Conservation (phyloP, 1,284 basidiomycete genomes). For the Melampsora larici-populina region DNA sequence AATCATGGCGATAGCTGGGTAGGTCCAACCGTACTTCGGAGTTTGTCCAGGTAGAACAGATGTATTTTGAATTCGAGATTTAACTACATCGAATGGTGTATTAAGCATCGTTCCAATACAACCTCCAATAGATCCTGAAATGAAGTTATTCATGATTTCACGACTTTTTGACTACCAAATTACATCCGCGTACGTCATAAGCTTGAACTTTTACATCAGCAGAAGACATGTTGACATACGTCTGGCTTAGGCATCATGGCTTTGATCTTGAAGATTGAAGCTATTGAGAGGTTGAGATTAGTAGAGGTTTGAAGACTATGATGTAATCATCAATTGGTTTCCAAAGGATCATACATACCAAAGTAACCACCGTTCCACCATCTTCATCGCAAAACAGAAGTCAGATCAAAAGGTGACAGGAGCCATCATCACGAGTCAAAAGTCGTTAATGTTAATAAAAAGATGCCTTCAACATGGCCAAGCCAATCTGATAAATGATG, state of each 20-base stretch:
- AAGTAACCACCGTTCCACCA: conserved; percentile 82
- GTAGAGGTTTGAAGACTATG: conserved; percentile 69
- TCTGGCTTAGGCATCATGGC: conserved; percentile 38
- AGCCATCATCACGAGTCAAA: conserved; percentile 42
- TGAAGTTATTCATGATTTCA: conserved; percentile 83
- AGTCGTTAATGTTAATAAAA: neutral
- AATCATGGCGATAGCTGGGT: conserved; percentile 66
- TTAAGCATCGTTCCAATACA: conserved; percentile 69
- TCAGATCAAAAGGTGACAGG: neutral
- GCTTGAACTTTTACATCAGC: neutral
- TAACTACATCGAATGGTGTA: conserved; percentile 73
- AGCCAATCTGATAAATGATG: neutral
- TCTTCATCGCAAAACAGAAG: neutral
- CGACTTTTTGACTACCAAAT: conserved; percentile 63
- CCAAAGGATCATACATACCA: conserved; percentile 52
- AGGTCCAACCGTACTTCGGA: conserved; percentile 87
- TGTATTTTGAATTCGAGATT: conserved; percentile 86
- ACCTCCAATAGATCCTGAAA: conserved; percentile 84
- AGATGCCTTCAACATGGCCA: neutral
- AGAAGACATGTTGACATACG: conserved; percentile 5
- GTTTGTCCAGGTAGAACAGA: conserved; percentile 63
- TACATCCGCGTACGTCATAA: neutral
- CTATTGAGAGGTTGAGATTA: conserved; percentile 52
- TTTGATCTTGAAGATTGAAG: conserved; percentile 4
- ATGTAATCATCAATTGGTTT: conserved; percentile 65